Base-by-base conservation (phyloP, 139 green algal species). In the Limnomonas spitsbergensis region DNA sequence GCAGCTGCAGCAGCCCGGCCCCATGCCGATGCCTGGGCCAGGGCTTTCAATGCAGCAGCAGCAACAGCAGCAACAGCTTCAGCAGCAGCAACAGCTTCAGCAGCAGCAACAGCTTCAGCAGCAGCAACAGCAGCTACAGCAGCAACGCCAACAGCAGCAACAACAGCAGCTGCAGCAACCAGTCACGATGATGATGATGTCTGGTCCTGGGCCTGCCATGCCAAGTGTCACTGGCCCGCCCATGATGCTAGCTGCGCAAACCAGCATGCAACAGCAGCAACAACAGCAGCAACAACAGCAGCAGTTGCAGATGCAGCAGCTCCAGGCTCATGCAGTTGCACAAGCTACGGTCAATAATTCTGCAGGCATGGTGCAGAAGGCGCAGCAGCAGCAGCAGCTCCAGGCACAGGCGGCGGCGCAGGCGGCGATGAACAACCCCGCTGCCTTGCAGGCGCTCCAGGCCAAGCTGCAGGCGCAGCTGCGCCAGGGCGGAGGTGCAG, bases 1-100 rank as follows among this genome's bases (percentile, higher is more conserved):
- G 47, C 47, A 61, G 47, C 47, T 61, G 47, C 47, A 61, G 47
- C 47, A 61, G 47, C 47, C n/a, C n/a, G n/a, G n/a, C n/a, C n/a
- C n/a, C n/a, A n/a, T n/a, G n/a, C n/a, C n/a, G n/a, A n/a, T n/a
- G n/a, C n/a, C n/a, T n/a, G n/a, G n/a, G n/a, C n/a, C n/a, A n/a
- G n/a, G 20, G 47, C 47, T 61, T 61, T 14, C 47, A 20, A 61
- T 29, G 47, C 47, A 61, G 47, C 47, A 61, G 47, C 47, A 61
- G n/a, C n/a, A n/a, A n/a, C n/a, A n/a, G n/a, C n/a, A n/a, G n/a
- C n/a, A n/a, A n/a, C n/a, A n/a, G n/a, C n/a, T n/a, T n/a, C n/a
- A n/a, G n/a, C n/a, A n/a, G n/a, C n/a, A n/a, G n/a, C n/a, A n/a
- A n/a, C n/a, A 61, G 47, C 47, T 61, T 20, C 20, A 61, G 20